phyloP scores from a whole-genome alignment of 257 asterid species.

The Nicotiana otophora region DNA sequence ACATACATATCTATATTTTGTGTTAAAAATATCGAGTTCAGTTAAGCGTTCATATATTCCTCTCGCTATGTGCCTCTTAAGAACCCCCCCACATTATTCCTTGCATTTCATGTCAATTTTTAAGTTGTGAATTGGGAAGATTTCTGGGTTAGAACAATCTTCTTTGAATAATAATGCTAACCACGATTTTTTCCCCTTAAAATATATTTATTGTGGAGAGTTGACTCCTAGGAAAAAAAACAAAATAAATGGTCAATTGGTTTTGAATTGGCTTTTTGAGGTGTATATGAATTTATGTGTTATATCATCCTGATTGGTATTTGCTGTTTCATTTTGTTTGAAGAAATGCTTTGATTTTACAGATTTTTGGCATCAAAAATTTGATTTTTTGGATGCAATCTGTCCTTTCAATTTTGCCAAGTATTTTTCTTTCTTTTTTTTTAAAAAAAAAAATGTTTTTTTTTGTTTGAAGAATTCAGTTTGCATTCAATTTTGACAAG shows the following conservation, averaged over 20 bases:
- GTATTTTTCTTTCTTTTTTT: no score
- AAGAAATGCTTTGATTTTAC: neutral
- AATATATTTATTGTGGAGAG: neutral
- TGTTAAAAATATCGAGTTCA: neutral
- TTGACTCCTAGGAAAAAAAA: neutral
- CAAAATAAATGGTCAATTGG: neutral
- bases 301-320: no score
- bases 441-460: fast-evolving
- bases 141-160: neutral
- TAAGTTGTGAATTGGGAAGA: neutral
- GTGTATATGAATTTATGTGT: no score
- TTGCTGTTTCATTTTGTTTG: neutral
- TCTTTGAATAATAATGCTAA: neutral
- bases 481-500: neutral
- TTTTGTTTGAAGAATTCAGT: neutral
- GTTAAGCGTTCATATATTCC: no score
- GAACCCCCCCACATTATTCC: no score
- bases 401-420: neutral
- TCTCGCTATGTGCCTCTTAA: no score
- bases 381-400: neutral
- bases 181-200: neutral
- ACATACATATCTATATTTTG: neutral
- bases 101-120: neutral
- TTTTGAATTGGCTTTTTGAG: no score
- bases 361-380: neutral